phyloP scores from a whole-genome alignment of 768 basidiomycete species.

The Lentinula detonsa region DNA sequence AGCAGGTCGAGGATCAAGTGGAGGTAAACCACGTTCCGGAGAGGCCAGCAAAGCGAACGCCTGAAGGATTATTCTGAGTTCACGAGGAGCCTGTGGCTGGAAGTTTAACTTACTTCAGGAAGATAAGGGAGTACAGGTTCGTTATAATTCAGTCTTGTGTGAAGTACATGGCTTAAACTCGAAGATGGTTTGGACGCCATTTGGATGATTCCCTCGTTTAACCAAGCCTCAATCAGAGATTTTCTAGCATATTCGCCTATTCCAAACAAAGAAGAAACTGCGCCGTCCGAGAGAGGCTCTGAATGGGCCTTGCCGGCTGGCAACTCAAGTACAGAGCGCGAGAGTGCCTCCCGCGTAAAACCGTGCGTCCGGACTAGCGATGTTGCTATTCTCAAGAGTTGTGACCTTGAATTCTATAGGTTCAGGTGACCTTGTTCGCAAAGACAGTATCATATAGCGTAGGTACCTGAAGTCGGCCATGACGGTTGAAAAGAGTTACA shows the following conservation, averaged over 20 bases:
- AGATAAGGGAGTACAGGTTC: slow-evolving; percentile 59
- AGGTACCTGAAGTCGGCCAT: not conserved
- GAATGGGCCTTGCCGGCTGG: slow-evolving; percentile 39
- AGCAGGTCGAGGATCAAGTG: slow-evolving; percentile 55
- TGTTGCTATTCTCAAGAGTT: slow-evolving; percentile 54
- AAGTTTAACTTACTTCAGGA: slow-evolving; percentile 48
- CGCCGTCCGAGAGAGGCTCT: slow-evolving; percentile 61
- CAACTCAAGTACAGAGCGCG: slow-evolving; percentile 55
- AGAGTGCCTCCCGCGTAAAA: slow-evolving; percentile 67
- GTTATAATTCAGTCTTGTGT: slow-evolving; percentile 55
- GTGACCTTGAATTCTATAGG: slow-evolving; percentile 17
- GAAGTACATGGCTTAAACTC: slow-evolving; percentile 46
- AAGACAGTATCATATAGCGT: not conserved
- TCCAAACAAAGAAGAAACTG: slow-evolving; percentile 72
- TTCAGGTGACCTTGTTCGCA: not conserved
- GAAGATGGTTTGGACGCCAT: slow-evolving; percentile 29
- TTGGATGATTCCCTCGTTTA: slow-evolving; percentile 52
- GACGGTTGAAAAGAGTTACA: not conserved
- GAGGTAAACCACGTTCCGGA: slow-evolving; percentile 39
- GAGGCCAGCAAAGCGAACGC: slow-evolving; percentile 68
- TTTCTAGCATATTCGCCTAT: slow-evolving; percentile 57
- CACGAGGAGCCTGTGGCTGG: not conserved
- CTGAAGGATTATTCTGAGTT: slow-evolving; percentile 26
- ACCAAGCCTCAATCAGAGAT: slow-evolving; percentile 67
- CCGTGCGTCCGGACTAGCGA: slow-evolving; percentile 63